Evolutionary conservation across 768 basidiomycete species (phyloP).

Genomic region (Leccinum subtestaceum): DNA sequence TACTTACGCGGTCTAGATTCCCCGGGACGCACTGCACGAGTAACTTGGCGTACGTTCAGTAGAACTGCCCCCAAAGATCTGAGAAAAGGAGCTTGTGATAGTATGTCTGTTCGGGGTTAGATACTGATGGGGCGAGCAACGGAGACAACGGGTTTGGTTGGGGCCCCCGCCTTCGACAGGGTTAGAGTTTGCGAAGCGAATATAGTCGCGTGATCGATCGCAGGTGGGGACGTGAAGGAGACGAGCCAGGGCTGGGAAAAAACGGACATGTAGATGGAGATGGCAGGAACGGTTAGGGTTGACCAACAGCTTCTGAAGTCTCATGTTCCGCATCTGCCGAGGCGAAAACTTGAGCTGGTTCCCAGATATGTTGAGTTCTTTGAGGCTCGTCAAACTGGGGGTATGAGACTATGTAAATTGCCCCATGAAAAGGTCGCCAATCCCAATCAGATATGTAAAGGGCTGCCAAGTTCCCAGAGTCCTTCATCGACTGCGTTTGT

Average conservation of each 20-base stretch:
- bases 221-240: neutral
- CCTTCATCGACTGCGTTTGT: too few relatives aligned
- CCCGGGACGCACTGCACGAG: constrained; percentile 31
- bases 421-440: too few relatives aligned
- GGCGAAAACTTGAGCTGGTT: constrained; percentile 62
- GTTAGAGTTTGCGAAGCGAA: constrained; percentile 7
- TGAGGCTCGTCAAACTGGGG: constrained; percentile 43
- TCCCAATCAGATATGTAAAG: too few relatives aligned
- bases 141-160: constrained; percentile 17
- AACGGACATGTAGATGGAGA: constrained; percentile 23
- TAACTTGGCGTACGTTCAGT: constrained; percentile 17
- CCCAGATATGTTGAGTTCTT: constrained; percentile 57
- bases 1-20: constrained; percentile 26
- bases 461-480: too few relatives aligned
- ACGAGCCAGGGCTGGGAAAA: neutral
- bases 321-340: constrained; percentile 58
- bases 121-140: too few relatives aligned
- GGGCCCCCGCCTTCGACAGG: neutral
- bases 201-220: constrained; percentile 9
- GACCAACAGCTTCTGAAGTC: constrained; percentile 43
- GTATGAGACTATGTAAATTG: too few relatives aligned
- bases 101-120: too few relatives aligned
- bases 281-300: constrained; percentile 60
- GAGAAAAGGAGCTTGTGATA: too few relatives aligned
- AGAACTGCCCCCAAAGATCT: constrained; percentile 6